These are phyloP conservation scores for Cladosporium colombiae DNA, from an alignment of 2,329 filamentous ascomycete species.

Conservation along the genomic window DNA sequence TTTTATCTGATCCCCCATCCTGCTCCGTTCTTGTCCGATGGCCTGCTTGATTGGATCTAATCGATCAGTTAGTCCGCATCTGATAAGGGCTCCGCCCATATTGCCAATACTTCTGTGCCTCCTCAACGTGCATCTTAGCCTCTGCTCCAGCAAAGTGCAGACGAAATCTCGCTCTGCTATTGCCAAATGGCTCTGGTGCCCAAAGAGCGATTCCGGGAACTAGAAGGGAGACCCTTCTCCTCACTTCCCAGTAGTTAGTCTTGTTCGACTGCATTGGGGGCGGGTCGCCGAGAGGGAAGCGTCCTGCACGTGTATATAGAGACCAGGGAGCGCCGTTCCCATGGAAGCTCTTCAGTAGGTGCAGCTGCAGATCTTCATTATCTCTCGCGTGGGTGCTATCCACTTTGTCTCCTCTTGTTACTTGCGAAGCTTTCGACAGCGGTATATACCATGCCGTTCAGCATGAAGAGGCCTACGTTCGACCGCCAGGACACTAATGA, in stretches of 20 bases:
- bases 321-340: neutral
- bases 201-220: neutral
- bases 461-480: conserved; percentile 11
- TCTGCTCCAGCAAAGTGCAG: neutral
- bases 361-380: neutral
- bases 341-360: conserved; percentile 1
- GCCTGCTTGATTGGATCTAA: conserved; percentile 17
- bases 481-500: conserved; percentile 11
- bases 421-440: neutral
- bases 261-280: conserved; percentile 3
- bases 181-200: neutral
- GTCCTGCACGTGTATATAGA: conserved; percentile 16
- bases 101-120: conserved; percentile 20
- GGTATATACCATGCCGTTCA: conserved; percentile 3
- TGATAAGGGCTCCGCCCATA: conserved; percentile 13
- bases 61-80: conserved; percentile 15
- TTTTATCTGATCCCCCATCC: conserved; percentile 11
- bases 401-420: neutral
- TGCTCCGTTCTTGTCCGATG: conserved; percentile 9
- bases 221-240: neutral
- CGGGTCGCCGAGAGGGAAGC: conserved; percentile 1
- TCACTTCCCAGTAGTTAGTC: conserved; percentile 5
- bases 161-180: neutral
- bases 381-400: neutral
- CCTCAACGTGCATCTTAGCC: conserved; percentile 11